These are phyloP conservation scores for Paramecium tetraurelia DNA, from an alignment of 73 alveolate species.

Conservation along the genomic window DNA sequence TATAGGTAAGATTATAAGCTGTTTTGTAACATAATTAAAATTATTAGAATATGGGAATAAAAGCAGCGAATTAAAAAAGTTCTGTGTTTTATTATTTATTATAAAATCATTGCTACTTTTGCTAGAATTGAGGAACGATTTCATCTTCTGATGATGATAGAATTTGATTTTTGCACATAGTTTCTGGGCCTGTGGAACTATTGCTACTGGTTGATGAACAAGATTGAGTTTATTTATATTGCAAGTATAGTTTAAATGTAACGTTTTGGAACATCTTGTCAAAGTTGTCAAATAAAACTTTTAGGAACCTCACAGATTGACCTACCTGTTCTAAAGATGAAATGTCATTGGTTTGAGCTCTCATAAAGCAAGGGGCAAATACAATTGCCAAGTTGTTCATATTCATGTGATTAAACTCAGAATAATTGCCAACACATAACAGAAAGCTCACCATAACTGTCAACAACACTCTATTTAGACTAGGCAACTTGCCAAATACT, in stretches of 20 bases:
- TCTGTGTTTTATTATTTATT: background rate
- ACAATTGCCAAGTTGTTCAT: background rate
- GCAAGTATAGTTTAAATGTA: background rate
- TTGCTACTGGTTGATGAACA: conserved; percentile 18
- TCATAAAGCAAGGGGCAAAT: conserved; percentile 50
- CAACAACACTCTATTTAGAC: background rate
- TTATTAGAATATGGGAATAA: background rate
- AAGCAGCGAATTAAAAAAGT: background rate
- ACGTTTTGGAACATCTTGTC: conserved; percentile 31
- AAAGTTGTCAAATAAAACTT: background rate
- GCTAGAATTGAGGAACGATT: background rate
- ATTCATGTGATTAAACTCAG: conserved; percentile 6
- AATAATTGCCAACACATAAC: background rate
- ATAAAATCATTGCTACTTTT: background rate
- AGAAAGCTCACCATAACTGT: background rate
- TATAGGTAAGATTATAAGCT: conserved; percentile 62
- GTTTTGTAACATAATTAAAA: background rate
- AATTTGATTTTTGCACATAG: background rate
- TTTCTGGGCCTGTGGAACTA: conserved; percentile 32
- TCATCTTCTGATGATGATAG: background rate
- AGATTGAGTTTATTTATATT: background rate
- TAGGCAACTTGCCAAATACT: background rate
- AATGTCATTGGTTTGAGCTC: background rate
- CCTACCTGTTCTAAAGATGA: background rate
- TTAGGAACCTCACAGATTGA: background rate